phyloP scores from a whole-genome alignment of 345 rosid genomes.

The Abelmoschus esculentus region DNA sequence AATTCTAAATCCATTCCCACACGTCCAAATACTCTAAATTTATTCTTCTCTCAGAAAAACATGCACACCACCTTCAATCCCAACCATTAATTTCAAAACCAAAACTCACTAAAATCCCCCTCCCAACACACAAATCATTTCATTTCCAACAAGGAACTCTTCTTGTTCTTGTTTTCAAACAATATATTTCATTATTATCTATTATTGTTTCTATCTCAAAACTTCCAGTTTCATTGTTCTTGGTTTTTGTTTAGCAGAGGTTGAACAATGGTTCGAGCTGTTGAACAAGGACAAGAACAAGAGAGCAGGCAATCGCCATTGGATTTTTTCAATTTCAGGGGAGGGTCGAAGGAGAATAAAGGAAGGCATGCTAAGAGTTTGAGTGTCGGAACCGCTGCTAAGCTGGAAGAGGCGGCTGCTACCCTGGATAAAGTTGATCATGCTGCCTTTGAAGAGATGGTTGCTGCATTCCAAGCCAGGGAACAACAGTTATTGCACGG shows the following conservation, averaged over 20 bases:
- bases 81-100: too few relatives aligned
- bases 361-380: conserved; percentile 41
- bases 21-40: too few relatives aligned
- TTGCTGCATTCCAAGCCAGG: conserved; percentile 21
- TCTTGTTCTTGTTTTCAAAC: too few relatives aligned
- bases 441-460: background rate
- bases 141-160: too few relatives aligned
- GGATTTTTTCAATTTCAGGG: conserved; percentile 36
- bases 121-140: too few relatives aligned
- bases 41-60: too few relatives aligned
- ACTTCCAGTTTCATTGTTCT: background rate
- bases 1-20: too few relatives aligned
- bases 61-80: too few relatives aligned
- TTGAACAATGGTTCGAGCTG: conserved; percentile 41
- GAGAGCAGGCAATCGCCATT: conserved; percentile 37
- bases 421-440: background rate
- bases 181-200: too few relatives aligned
- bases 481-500: conserved; percentile 34
- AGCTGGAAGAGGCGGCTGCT: conserved; percentile 19
- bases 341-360: conserved; percentile 27
- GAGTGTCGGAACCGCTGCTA: conserved; percentile 34
- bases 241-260: background rate
- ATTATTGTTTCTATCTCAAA: too few relatives aligned
- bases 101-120: too few relatives aligned
- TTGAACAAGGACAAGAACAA: conserved; percentile 43